Evolutionary conservation across 75 land plant genomes (phyloP).

Genomic region (Selaginella moellendorffii): DNA sequence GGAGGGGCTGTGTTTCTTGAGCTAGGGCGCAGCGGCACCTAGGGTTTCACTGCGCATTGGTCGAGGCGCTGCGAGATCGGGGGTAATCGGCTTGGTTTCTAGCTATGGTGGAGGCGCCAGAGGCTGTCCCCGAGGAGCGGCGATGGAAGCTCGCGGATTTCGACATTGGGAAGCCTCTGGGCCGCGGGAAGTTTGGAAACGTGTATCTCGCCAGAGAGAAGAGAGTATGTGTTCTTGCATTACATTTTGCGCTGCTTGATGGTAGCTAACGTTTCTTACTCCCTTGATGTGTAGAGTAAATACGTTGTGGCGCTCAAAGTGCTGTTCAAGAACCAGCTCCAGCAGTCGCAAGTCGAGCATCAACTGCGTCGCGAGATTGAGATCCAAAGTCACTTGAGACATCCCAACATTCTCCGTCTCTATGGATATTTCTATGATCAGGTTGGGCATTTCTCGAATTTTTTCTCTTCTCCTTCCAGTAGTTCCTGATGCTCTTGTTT

Average conservation of each 20-base stretch:
- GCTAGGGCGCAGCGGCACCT: not conserved
- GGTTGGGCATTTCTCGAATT: constrained; percentile 30
- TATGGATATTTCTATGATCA: constrained; percentile 93
- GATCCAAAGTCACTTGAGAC: constrained; percentile 78
- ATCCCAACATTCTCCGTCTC: constrained; percentile 61
- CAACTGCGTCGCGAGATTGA: constrained; percentile 74
- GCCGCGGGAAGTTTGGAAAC: constrained; percentile 70
- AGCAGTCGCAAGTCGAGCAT: constrained; percentile 76
- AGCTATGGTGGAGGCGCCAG: not conserved
- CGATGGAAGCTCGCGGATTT: constrained; percentile 46
- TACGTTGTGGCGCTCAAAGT: constrained; percentile 76
- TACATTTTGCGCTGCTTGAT: not conserved
- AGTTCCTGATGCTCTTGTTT: no score
- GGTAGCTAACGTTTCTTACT: not conserved
- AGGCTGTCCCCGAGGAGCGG: not conserved
- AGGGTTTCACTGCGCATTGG: not conserved
- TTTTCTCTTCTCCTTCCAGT: no score
- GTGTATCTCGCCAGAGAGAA: constrained; percentile 71
- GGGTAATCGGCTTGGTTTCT: no score
- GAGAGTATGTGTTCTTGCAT: constrained; percentile 24
- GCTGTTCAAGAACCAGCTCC: constrained; percentile 68
- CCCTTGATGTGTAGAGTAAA: constrained; percentile 39
- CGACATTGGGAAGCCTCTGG: constrained; percentile 68
- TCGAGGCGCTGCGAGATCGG: no score
- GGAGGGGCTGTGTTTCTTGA: not conserved